These are phyloP conservation scores for Candida orba DNA, from an alignment of 805 yeast species.

Conservation along the genomic window DNA sequence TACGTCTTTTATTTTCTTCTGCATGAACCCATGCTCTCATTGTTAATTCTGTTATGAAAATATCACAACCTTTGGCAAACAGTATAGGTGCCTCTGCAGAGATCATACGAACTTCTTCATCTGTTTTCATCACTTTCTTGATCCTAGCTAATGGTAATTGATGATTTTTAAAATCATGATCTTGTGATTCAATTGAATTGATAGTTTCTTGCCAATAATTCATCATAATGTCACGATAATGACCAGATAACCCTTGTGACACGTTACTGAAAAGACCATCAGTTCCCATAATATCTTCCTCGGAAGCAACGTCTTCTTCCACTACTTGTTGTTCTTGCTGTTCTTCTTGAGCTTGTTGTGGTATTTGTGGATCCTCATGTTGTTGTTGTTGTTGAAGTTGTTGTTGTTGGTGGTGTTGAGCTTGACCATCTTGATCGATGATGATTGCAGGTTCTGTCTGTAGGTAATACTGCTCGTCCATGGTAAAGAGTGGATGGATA, in stretches of 20 bases:
- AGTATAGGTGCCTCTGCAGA: constrained; percentile 97
- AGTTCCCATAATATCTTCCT: constrained; percentile 31
- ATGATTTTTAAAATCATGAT: constrained; percentile 89
- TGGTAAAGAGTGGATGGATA: background rate
- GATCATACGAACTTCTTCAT: constrained; percentile 95
- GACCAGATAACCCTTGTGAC: constrained; percentile 83
- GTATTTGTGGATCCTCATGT: constrained; percentile 3
- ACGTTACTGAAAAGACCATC: constrained; percentile 80
- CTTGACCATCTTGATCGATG: constrained; percentile 10
- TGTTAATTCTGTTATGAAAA: constrained; percentile 92
- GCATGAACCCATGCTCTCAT: constrained; percentile 99
- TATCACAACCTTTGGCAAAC: constrained; percentile 97
- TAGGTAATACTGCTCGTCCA: constrained; percentile 18
- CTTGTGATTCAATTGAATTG: constrained; percentile 76
- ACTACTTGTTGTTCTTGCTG: constrained; percentile 6
- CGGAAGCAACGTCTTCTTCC: constrained; percentile 11
- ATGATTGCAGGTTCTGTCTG: constrained; percentile 17
- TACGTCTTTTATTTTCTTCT: constrained; percentile 90
- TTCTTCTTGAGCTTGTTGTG: constrained; percentile 5
- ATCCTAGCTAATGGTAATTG: constrained; percentile 94
- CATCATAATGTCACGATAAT: constrained; percentile 82
- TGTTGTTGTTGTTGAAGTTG: background rate
- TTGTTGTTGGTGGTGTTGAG: constrained; percentile 4
- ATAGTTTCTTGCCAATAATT: constrained; percentile 97
- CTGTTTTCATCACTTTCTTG: constrained; percentile 96